Base-by-base conservation (phyloP, 2,329 filamentous ascomycete genomes). In the Penicillium sp. region DNA sequence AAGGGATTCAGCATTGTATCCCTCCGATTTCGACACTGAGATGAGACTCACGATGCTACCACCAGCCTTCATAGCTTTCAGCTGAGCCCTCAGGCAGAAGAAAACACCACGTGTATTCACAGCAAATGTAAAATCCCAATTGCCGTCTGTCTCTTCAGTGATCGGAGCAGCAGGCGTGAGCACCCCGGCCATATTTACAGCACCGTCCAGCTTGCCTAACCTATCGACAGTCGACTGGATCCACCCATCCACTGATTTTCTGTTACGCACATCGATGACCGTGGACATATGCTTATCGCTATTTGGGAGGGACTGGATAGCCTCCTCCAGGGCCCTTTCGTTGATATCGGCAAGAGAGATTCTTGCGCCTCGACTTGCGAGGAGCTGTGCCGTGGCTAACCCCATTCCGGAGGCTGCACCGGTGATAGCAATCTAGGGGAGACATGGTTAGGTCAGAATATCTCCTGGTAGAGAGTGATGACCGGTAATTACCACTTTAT, bases 281-380 rank as follows among this genome's bases (percentile, higher is more conserved):
- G 52, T 47, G 26, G 45, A 56, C 1, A 60, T 53, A 18, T 58
- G 57, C 7, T 42, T 54, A 1, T 54, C 49, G 5, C 45, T 47
- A 2, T 39, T 44, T 3, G 39, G 9, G 4, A 60, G 60, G 18
- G 56, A 58, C 2, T 45, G 16, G 58, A 69, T 39, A 10, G 69
- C 72, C 13, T 51, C 57, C 18, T 70, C 60, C 2, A 81, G 68
- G 0, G 67, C 66, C 0, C 64, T 63, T 34, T 70, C 61, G 42
- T 78, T 71, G 52, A 81, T 67, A 62, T 82, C 80, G 11, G 75
- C 76, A 4, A 82, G 65, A 8, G 78, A 78, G 1, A 82, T 58
- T 5, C 53, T 44, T 11, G 50, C 55, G 5, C 57, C 59, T 0
- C 50, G 59, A 20, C 53, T 55, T 5, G 52, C 56, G 11, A 58